A percentile compares a stretch with the other conserved stretches of the same genome.
Evolutionary conservation across 2,329 filamentous ascomycete species (phyloP).

Genomic region (Colletotrichum sp.): DNA sequence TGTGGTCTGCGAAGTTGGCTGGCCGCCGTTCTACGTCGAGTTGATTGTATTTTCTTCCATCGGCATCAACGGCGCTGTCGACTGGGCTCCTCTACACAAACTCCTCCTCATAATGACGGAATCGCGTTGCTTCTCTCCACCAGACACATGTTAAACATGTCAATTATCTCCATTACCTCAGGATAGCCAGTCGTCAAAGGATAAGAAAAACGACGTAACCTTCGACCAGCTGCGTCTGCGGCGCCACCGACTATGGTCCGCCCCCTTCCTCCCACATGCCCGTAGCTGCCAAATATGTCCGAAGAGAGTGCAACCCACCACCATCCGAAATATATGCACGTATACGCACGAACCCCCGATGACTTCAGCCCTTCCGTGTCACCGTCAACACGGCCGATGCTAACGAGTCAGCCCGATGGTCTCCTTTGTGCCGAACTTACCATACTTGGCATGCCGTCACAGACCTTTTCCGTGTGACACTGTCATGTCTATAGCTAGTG

Average conservation of each 20-base stretch:
- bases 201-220: neutral
- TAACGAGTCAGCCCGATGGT: neutral
- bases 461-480: neutral
- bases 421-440: neutral
- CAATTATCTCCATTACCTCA: neutral
- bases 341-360: neutral
- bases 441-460: neutral
- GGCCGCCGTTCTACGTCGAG: neutral
- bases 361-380: neutral
- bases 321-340: neutral
- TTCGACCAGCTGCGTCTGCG: neutral
- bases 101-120: neutral
- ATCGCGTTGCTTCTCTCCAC: neutral
- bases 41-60: neutral
- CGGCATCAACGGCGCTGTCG: neutral
- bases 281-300: neutral
- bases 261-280: neutral
- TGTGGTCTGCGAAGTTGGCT: neutral
- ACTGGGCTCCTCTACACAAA: neutral
- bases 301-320: neutral
- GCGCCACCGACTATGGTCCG: neutral
- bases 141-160: neutral
- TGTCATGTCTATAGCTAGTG: neutral
- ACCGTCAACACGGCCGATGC: neutral
- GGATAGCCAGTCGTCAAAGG: neutral